Base-by-base conservation (phyloP, 2,329 filamentous ascomycete species). In the Chrysosporium keratinophilum region DNA sequence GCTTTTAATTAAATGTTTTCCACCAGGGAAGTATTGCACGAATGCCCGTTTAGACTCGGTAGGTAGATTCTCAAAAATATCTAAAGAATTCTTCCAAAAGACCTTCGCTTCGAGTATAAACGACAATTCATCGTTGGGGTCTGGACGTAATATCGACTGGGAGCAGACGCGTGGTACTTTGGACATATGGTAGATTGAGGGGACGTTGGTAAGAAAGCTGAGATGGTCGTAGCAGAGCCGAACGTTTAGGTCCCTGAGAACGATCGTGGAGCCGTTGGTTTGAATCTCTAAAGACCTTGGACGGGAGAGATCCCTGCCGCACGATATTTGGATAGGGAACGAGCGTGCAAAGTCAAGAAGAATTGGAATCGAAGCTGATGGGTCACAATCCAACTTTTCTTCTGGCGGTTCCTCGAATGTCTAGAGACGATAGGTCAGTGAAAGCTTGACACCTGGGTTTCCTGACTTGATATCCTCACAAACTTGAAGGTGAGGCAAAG, bases 41-140 rank as follows among this genome's bases (percentile, higher is more conserved):
- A 70, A 67, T 6, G 63, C 59, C 15, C 56, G 52, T 11, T 59
- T 55, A 1, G 58, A 55, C 20, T 52, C 53, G 47, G 56, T 47
- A n/a, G 11, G 12, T 35, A 64, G 20, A 28, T 57, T 59, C 9
- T 52, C 58, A 12, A 62, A 56, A 1, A 33, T 3, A 10, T 64
- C 57, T 19, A 66, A 44, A 12, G 67, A 68, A 46, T 71, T 64
- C 43, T 57, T 67, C 68, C 69, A 72, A 17, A 71, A 52, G 11
- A 66, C 54, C 23, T 63, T 58, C 1, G 63, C 59, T n/a, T 68
- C 64, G 12, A 72, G 57, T 4, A 52, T 51, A 42, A 68, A 63
- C 0, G 50, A 62, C 3, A 54, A 60, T 1, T 43, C 48, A 28
- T 66, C 57, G 4, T 56, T 20, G 11, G 52, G 53, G 31, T 39